A percentile compares a stretch with the other conserved stretches of the same genome.
Evolutionary conservation across 2,329 filamentous ascomycete genomes (phyloP).

Genomic region (Ophiostoma piceae): DNA sequence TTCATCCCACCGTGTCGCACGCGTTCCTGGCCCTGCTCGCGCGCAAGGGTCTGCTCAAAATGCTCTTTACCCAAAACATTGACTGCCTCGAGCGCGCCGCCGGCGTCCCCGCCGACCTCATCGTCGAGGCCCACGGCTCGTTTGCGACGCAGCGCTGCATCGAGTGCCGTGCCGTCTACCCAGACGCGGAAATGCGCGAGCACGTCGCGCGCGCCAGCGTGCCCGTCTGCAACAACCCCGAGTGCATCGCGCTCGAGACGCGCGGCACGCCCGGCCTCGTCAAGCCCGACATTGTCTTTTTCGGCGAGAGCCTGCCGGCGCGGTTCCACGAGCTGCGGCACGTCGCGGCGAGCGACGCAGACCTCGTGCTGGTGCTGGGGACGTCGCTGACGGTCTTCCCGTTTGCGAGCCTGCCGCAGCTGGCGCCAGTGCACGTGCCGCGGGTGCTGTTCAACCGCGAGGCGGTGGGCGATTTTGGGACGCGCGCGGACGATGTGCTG

Average conservation of each 20-base stretch:
- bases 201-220: slow-evolving; percentile 63
- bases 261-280: slow-evolving; percentile 66
- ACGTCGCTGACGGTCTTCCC: slow-evolving; percentile 51
- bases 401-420: slow-evolving; percentile 72
- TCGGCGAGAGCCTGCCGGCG: slow-evolving; percentile 60
- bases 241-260: slow-evolving; percentile 27
- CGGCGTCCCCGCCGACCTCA: slow-evolving; percentile 72
- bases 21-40: slow-evolving; percentile 80
- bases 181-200: slow-evolving; percentile 68
- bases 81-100: slow-evolving; percentile 88
- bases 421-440: slow-evolving; percentile 58
- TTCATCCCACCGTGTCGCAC: slow-evolving; percentile 82
- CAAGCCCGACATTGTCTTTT: slow-evolving; percentile 94
- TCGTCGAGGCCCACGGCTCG: slow-evolving; percentile 92
- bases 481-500: slow-evolving; percentile 75
- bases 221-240: slow-evolving; percentile 55
- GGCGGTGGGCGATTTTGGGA: slow-evolving; percentile 71
- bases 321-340: slow-evolving; percentile 57
- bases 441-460: slow-evolving; percentile 85
- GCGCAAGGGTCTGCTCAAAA: slow-evolving; percentile 69
- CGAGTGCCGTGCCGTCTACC: slow-evolving; percentile 70
- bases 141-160: slow-evolving; percentile 90
- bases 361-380: slow-evolving; percentile 37
- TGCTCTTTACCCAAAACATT: slow-evolving; percentile 96
- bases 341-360: slow-evolving; percentile 41